Evolutionary conservation across 129 eudicot genomes (phyloP).

Genomic region (Silybum marianum): DNA sequence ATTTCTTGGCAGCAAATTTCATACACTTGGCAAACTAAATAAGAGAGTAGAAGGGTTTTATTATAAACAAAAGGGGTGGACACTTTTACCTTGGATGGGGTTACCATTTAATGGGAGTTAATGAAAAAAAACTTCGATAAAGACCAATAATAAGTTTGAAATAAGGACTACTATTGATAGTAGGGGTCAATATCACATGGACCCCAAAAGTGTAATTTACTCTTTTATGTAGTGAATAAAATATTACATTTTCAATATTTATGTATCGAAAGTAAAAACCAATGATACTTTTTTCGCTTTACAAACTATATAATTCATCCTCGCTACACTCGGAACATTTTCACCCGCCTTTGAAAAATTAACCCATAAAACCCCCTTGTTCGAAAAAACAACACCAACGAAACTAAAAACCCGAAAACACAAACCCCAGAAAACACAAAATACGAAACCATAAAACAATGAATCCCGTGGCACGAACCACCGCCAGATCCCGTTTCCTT

Average conservation of each 20-base stretch:
- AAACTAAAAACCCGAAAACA: slow-evolving; percentile 56
- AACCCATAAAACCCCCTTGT: slow-evolving; percentile 56
- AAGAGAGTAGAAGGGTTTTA: too few relatives aligned
- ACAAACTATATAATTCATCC: neutral
- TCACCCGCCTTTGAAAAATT: slow-evolving; percentile 44
- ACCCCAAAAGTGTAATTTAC: too few relatives aligned
- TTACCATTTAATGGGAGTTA: too few relatives aligned
- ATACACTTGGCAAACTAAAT: too few relatives aligned
- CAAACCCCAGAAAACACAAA: slow-evolving; percentile 57
- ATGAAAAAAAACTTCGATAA: too few relatives aligned
- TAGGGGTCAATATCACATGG: too few relatives aligned
- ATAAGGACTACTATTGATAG: too few relatives aligned
- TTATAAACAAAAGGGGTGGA: too few relatives aligned
- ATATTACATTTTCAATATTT: neutral
- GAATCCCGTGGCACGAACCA: slow-evolving; percentile 64
- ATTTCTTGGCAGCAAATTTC: too few relatives aligned
- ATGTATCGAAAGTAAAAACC: too few relatives aligned
- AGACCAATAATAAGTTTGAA: too few relatives aligned
- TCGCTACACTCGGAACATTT: slow-evolving; percentile 18
- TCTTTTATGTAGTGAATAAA: neutral
- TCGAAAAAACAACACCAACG: slow-evolving; percentile 57
- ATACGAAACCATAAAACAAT: slow-evolving; percentile 83
- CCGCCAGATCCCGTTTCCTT: slow-evolving; percentile 50
- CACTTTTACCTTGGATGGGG: too few relatives aligned
- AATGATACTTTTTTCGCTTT: neutral